Conservation (phyloP, 441 rosid genomes). For the Brassica hybrid region DNA sequence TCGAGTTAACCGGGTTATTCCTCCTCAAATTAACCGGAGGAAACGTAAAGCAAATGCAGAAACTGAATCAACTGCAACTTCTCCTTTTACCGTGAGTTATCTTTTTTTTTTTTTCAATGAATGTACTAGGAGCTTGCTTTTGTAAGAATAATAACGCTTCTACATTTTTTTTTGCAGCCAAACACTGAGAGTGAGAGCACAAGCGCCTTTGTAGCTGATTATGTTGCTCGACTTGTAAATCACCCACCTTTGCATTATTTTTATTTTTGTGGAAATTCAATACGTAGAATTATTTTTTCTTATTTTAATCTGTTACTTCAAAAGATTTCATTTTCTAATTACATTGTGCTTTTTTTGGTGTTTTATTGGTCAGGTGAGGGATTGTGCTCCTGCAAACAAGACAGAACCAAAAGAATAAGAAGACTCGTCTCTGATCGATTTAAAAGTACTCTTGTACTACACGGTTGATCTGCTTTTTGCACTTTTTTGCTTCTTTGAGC, state of each 20-base stretch:
- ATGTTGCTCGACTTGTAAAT: conserved; percentile 29
- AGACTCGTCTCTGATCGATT: conserved; percentile 12
- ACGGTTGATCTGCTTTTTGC: neutral
- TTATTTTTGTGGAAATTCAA: neutral
- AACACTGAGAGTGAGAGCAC: conserved; percentile 8
- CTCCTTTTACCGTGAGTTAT: conserved; percentile 30
- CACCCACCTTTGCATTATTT: neutral
- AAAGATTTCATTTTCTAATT: neutral
- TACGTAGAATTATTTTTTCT: too few species aligned
- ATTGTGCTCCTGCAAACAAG: conserved; percentile 3
- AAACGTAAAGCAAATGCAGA: conserved; percentile 1
- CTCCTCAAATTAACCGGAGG: conserved; percentile 5
- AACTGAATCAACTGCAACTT: conserved; percentile 33
- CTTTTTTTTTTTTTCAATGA: conserved; percentile 2
- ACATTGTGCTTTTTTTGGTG: conserved; percentile 17
- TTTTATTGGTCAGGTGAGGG: conserved; percentile 20
- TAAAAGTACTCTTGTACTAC: neutral
- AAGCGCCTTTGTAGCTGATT: conserved; percentile 7
- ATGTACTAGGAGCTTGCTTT: conserved; percentile 17
- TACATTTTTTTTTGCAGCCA: conserved; percentile 15
- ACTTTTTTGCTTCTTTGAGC: neutral
- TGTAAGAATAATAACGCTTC: neutral
- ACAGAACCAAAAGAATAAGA: conserved; percentile 30
- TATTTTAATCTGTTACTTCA: too few species aligned
- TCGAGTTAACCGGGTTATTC: neutral